These are phyloP conservation scores for Botrytis byssoidea DNA, from an alignment of 2,329 filamentous ascomycete genomes.

Conservation along the genomic window DNA sequence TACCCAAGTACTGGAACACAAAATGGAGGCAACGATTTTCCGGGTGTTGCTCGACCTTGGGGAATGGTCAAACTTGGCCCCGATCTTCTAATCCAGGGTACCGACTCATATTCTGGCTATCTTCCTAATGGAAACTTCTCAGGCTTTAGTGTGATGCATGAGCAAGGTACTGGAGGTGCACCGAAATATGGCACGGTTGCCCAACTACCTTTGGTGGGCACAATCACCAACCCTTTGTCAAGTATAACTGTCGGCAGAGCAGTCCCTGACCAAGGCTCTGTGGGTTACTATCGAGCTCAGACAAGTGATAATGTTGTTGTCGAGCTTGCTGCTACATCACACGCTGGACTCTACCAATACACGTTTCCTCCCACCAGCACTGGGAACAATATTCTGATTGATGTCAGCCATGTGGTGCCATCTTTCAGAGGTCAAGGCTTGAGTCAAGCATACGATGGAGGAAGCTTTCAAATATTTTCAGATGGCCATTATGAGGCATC, in stretches of 20 bases:
- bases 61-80: slow-evolving; percentile 47
- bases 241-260: slow-evolving; percentile 56
- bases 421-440: slow-evolving; percentile 60
- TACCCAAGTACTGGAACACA: slow-evolving; percentile 40
- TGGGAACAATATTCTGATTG: slow-evolving; percentile 29
- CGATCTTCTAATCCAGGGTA: slow-evolving; percentile 45
- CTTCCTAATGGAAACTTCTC: slow-evolving; percentile 52
- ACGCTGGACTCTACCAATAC: slow-evolving; percentile 61
- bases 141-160: slow-evolving; percentile 64
- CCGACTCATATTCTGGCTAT: slow-evolving; percentile 55
- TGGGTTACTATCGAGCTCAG: slow-evolving; percentile 61
- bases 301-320: slow-evolving; percentile 56
- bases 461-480: slow-evolving; percentile 51
- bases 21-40: slow-evolving; percentile 47
- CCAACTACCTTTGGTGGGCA: slow-evolving; percentile 55
- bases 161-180: slow-evolving; percentile 65
- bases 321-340: slow-evolving; percentile 56
- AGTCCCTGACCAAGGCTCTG: slow-evolving; percentile 49
- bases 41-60: slow-evolving; percentile 46
- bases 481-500: slow-evolving; percentile 24
- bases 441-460: slow-evolving; percentile 62
- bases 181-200: slow-evolving; percentile 68
- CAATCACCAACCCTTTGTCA: slow-evolving; percentile 52
- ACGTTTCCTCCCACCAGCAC: slow-evolving; percentile 47
- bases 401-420: slow-evolving; percentile 53